phyloP scores from a whole-genome alignment of 257 asterid genomes.

The Ehretia macrophylla region DNA sequence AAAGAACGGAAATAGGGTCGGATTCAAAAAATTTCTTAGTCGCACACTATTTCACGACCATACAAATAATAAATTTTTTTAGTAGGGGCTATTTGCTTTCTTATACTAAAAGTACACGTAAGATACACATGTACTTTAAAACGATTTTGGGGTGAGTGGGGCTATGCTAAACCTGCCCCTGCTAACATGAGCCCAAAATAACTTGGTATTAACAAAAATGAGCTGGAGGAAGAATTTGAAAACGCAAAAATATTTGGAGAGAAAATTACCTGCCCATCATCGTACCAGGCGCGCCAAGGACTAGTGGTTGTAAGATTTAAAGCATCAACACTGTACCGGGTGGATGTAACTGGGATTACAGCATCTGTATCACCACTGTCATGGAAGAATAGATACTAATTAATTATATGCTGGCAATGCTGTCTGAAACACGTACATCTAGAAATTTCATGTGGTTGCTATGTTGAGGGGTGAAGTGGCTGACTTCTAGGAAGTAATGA shows the following conservation, averaged over 20 bases:
- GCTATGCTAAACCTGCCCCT: no score
- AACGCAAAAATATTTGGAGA: neutral
- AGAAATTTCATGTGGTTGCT: no score
- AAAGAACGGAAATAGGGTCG: neutral
- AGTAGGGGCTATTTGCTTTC: neutral
- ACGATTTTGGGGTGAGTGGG: no score
- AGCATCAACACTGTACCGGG: conserved; percentile 78
- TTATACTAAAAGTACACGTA: no score
- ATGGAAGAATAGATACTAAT: neutral
- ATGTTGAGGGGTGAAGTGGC: no score
- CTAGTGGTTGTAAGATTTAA: conserved; percentile 55
- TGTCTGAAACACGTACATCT: neutral
- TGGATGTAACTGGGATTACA: conserved; percentile 88
- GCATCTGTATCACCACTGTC: conserved; percentile 92
- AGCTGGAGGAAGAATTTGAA: neutral
- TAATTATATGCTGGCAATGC: neutral
- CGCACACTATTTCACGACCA: neutral
- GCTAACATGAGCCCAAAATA: neutral
- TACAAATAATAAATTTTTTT: neutral
- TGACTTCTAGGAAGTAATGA: no score
- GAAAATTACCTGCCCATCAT: conserved; percentile 73
- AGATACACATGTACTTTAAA: no score
- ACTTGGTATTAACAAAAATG: neutral
- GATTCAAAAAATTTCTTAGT: neutral
- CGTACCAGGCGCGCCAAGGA: conserved; percentile 89